These are phyloP conservation scores for Paragyromitra xinjiangensis DNA, from an alignment of 495 filamentous ascomycete genomes.

Conservation along the genomic window DNA sequence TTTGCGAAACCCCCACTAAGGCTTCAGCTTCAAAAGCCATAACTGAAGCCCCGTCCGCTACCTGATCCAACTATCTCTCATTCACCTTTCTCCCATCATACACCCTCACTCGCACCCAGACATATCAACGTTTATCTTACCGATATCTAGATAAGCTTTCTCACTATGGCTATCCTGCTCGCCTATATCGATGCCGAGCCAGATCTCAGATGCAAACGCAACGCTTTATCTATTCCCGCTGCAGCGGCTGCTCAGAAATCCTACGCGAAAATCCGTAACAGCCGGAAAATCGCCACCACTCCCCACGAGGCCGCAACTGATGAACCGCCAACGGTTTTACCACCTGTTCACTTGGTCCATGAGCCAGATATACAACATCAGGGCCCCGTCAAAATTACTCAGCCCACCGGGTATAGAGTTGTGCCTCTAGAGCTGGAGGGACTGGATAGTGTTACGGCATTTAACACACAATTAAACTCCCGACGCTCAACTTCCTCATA, in stretches of 20 bases:
- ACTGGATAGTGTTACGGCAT: constrained; percentile 26
- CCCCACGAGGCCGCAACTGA: background rate
- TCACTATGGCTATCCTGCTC: constrained; percentile 33
- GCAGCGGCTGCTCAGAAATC: background rate
- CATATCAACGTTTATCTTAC: background rate
- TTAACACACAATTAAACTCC: constrained; percentile 36
- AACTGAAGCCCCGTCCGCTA: background rate
- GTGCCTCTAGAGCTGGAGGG: background rate
- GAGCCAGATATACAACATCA: background rate
- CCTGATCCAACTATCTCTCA: background rate
- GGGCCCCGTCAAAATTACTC: constrained; percentile 13
- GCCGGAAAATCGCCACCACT: constrained; percentile 3
- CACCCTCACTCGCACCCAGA: constrained; percentile 36
- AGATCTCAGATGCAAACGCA: background rate
- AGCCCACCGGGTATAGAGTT: constrained; percentile 13
- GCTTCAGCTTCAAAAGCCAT: background rate
- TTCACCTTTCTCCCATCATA: constrained; percentile 23
- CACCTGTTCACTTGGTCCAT: background rate
- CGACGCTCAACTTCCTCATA: background rate
- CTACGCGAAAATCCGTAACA: background rate
- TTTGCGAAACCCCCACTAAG: background rate
- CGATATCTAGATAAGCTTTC: background rate
- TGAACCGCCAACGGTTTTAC: background rate
- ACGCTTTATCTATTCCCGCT: background rate
- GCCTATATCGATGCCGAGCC: constrained; percentile 38